These are phyloP conservation scores for Bocquillonia castaneifolia DNA, from an alignment of 441 rosid species.

Conservation along the genomic window DNA sequence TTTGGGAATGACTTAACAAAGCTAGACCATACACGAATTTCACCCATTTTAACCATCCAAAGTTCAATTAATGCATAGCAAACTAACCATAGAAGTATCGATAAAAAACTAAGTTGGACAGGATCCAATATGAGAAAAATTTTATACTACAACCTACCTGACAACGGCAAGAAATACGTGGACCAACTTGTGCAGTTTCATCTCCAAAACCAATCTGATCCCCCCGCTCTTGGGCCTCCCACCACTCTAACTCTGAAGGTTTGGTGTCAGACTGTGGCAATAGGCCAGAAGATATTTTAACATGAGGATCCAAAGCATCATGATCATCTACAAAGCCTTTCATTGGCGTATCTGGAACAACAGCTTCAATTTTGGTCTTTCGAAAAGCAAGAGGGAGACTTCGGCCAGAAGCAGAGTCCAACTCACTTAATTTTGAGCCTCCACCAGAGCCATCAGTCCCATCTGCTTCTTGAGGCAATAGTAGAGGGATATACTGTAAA, in stretches of 20 bases:
- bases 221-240: constrained; percentile 82
- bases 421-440: constrained; percentile 40
- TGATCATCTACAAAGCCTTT: constrained; percentile 86
- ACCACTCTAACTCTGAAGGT: constrained; percentile 66
- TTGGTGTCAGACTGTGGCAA: constrained; percentile 33
- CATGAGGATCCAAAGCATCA: constrained; percentile 34
- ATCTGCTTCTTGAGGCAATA: constrained; percentile 78
- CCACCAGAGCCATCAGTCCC: constrained; percentile 44
- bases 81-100: background rate
- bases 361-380: constrained; percentile 51
- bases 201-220: constrained; percentile 57
- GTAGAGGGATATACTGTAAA: constrained; percentile 85
- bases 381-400: constrained; percentile 53
- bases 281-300: constrained; percentile 31
- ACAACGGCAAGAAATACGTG: constrained; percentile 80
- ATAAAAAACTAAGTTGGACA: no score
- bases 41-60: background rate
- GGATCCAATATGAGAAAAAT: background rate
- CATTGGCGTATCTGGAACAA: constrained; percentile 64
- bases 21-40: background rate
- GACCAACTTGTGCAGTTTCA: constrained; percentile 87
- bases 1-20: background rate
- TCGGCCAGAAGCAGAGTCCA: constrained; percentile 34
- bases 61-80: background rate
- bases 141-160: constrained; percentile 52